phyloP scores from a whole-genome alignment of 1,139 yeast species.

The Eremothecium sinecaudum region DNA sequence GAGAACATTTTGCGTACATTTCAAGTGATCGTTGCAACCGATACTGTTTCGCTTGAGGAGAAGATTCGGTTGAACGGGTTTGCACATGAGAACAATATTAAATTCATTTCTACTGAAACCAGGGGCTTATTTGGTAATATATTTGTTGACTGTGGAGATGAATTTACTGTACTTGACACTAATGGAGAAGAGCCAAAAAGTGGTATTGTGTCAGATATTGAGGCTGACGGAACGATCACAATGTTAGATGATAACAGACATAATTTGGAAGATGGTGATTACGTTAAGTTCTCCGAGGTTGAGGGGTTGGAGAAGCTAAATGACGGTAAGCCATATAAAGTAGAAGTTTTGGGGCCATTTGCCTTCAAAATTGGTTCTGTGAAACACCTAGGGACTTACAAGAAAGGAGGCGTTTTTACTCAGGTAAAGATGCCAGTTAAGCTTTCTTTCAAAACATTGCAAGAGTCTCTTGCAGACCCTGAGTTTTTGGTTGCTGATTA shows the following conservation, averaged over 20 bases:
- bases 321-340: constrained; percentile 60
- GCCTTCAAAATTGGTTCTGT: constrained; percentile 64
- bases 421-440: constrained; percentile 80
- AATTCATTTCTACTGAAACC: constrained; percentile 71
- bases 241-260: constrained; percentile 89
- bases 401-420: constrained; percentile 80
- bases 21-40: constrained; percentile 79
- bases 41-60: constrained; percentile 57
- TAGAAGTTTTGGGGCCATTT: constrained; percentile 86
- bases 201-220: constrained; percentile 85
- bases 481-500: constrained; percentile 76
- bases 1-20: constrained; percentile 44
- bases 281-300: constrained; percentile 79
- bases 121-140: constrained; percentile 83
- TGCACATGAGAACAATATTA: constrained; percentile 65
- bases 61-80: constrained; percentile 67
- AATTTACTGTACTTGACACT: constrained; percentile 70
- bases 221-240: constrained; percentile 81
- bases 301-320: constrained; percentile 58
- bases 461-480: constrained; percentile 61
- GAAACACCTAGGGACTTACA: constrained; percentile 52
- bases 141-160: constrained; percentile 82
- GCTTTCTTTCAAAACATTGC: constrained; percentile 53
- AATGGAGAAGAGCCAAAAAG: constrained; percentile 87
- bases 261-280: constrained; percentile 87